These are phyloP conservation scores for Neofusicoccum kwambonambiense DNA, from an alignment of 2,329 filamentous ascomycete species.

Conservation along the genomic window DNA sequence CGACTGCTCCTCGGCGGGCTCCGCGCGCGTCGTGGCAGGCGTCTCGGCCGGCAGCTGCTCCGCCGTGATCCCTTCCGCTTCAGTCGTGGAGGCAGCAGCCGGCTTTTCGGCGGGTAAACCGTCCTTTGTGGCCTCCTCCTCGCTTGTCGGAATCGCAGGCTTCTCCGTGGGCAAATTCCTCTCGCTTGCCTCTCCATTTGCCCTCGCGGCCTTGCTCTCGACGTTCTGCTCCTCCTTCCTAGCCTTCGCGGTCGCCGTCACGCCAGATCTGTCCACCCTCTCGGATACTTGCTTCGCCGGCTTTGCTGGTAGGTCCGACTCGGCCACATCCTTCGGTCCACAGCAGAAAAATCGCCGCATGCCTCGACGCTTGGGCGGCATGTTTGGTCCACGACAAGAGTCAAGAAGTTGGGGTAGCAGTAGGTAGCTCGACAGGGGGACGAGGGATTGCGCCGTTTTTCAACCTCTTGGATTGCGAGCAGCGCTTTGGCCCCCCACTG, in stretches of 20 bases:
- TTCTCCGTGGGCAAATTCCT: background rate
- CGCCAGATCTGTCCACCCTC: slow-evolving; percentile 4
- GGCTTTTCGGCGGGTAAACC: slow-evolving; percentile 15
- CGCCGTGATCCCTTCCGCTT: background rate
- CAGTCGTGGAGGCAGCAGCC: background rate
- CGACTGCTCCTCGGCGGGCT: background rate
- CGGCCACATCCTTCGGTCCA: slow-evolving; percentile 8
- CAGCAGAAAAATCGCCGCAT: slow-evolving; percentile 15
- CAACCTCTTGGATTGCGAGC: slow-evolving; percentile 8
- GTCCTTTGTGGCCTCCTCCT: slow-evolving; percentile 5
- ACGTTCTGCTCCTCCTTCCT: background rate
- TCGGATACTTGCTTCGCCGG: slow-evolving; percentile 11
- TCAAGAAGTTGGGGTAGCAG: slow-evolving; percentile 1
- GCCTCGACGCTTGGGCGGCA: slow-evolving; percentile 13
- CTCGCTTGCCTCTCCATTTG: background rate
- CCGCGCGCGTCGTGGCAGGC: background rate
- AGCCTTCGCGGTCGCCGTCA: slow-evolving; percentile 1
- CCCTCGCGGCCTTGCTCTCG: background rate
- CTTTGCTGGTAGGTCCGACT: slow-evolving; percentile 2
- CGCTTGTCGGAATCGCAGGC: slow-evolving; percentile 5
- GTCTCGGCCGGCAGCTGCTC: background rate
- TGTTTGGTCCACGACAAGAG: background rate
- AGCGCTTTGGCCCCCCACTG: slow-evolving; percentile 9
- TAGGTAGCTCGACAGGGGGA: slow-evolving; percentile 4
- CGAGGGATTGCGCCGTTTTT: slow-evolving; percentile 12